A percentile compares a stretch with the other conserved stretches of the same genome.
Evolutionary conservation across 257 asterid genomes (phyloP).

Genomic region (Lavandula angustifolia): DNA sequence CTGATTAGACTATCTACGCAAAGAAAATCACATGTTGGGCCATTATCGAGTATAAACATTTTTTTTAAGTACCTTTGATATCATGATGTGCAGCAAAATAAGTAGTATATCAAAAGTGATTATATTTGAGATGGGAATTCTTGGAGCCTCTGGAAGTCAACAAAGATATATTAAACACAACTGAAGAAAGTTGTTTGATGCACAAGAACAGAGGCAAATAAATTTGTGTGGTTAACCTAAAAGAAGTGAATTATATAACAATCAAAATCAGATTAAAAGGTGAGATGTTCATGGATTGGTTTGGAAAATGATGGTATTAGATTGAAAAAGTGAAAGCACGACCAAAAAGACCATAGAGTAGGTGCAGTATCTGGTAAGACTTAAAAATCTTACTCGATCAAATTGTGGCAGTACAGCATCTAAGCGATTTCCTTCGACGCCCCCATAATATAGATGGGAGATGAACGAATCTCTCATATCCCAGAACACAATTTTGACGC

Average conservation of each 20-base stretch:
- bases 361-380: slow-evolving; percentile 9
- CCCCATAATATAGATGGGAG: slow-evolving; percentile 62
- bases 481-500: slow-evolving; percentile 88
- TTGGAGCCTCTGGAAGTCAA: slow-evolving; percentile 1
- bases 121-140: not conserved
- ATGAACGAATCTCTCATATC: slow-evolving; percentile 87
- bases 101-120: slow-evolving; percentile 1
- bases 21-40: slow-evolving; percentile 2
- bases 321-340: not conserved
- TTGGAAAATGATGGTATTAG: slow-evolving; percentile 4
- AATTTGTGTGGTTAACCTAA: slow-evolving; percentile 15
- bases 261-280: slow-evolving; percentile 17
- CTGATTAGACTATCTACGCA: slow-evolving; percentile 1
- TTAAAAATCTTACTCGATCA: slow-evolving; percentile 60
- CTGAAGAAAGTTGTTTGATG: not conserved
- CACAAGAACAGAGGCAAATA: slow-evolving; percentile 17
- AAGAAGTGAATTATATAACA: not conserved
- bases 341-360: slow-evolving; percentile 11
- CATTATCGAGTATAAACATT: slow-evolving; percentile 8
- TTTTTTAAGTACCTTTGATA: not conserved
- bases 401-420: slow-evolving; percentile 76
- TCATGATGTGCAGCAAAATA: slow-evolving; percentile 21
- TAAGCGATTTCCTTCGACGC: slow-evolving; percentile 77
- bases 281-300: not conserved
- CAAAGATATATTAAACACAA: not conserved